Evolutionary conservation across 306 rosid species (phyloP).

Genomic region (Vigna reflexopilosa): DNA sequence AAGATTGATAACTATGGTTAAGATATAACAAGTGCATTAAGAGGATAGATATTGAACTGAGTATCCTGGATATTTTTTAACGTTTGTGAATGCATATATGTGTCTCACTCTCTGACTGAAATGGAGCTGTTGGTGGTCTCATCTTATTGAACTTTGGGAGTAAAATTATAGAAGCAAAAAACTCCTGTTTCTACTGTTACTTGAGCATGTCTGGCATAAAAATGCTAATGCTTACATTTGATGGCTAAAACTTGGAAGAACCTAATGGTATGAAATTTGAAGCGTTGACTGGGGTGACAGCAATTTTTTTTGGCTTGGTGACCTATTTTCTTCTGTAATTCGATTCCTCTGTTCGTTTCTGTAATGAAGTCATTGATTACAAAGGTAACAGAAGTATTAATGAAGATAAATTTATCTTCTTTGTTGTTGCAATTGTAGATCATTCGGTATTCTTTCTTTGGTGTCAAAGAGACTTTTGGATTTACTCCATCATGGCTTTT

Average conservation of each 20-base stretch:
- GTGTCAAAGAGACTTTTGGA: conserved; percentile 79
- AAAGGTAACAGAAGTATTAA: background rate
- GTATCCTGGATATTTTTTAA: background rate
- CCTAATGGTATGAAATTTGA: background rate
- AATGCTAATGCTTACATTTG: background rate
- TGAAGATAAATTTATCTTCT: conserved; percentile 5
- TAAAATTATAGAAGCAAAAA: too few relatives aligned
- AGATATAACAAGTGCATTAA: background rate
- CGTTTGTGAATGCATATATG: background rate
- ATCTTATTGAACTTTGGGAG: too few relatives aligned
- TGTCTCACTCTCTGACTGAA: background rate
- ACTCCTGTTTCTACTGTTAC: too few relatives aligned
- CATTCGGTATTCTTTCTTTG: conserved; percentile 80
- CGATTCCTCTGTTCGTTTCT: conserved; percentile 31
- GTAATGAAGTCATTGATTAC: conserved; percentile 5
- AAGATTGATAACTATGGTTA: background rate
- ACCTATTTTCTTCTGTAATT: conserved; percentile 27
- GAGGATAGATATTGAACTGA: background rate
- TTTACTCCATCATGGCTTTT: conserved; percentile 80
- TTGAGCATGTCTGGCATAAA: conserved; percentile 10
- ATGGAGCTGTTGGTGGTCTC: too few relatives aligned
- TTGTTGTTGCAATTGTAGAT: conserved; percentile 55
- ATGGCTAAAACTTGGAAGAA: conserved; percentile 1
- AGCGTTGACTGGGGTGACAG: background rate
- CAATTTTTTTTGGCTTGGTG: background rate